A percentile compares a stretch with the other conserved stretches of the same genome.
phyloP scores from a whole-genome alignment of 2,329 filamentous ascomycete species.

The Pseudogymnoascus sp. region DNA sequence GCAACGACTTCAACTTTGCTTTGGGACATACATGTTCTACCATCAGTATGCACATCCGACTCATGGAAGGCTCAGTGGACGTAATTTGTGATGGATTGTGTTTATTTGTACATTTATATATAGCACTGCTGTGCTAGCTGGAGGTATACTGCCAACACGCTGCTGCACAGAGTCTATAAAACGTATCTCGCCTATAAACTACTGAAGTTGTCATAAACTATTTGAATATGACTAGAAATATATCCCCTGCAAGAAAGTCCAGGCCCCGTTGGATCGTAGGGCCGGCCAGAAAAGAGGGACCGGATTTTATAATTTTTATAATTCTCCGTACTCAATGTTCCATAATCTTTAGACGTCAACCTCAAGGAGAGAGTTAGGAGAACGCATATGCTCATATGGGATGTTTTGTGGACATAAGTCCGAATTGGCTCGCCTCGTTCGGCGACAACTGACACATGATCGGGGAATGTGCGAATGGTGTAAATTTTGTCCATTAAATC shows the following conservation, averaged over 20 bases:
- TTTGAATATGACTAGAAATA: not conserved
- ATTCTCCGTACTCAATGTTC: conserved; percentile 7
- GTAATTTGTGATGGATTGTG: not conserved
- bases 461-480: not conserved
- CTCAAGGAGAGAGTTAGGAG: conserved; percentile 10
- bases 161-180: not conserved
- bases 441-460: not conserved
- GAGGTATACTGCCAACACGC: not conserved
- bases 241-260: conserved; percentile 10
- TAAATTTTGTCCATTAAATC: conserved; percentile 4
- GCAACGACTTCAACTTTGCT: conserved; percentile 1
- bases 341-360: conserved; percentile 10
- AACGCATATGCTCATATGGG: conserved; percentile 10
- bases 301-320: conserved; percentile 1
- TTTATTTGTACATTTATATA: not conserved
- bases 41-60: conserved; percentile 6
- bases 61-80: not conserved
- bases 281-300: conserved; percentile 5
- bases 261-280: not conserved
- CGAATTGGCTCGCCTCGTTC: not conserved
- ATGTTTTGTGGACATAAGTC: not conserved
- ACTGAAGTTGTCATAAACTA: not conserved
- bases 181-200: not conserved
- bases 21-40: conserved; percentile 2
- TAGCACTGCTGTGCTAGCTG: not conserved